A percentile compares a stretch with the other conserved stretches of the same genome.
phyloP scores from a whole-genome alignment of 106 monocot genomes.

The Cymbidium sinense region DNA sequence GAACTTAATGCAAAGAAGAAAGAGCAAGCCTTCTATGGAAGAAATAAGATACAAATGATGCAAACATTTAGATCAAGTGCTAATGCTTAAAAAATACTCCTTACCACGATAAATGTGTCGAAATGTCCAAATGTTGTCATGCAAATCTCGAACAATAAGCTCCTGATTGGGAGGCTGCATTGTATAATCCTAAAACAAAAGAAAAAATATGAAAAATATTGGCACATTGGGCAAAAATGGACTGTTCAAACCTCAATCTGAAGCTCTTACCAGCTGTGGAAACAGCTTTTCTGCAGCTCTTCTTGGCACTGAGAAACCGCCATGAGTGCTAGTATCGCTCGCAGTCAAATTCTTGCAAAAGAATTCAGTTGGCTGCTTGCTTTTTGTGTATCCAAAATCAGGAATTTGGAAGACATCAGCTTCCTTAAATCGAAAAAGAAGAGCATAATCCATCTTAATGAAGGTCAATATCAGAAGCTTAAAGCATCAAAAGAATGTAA shows the following conservation, averaged over 20 bases:
- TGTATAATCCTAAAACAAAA: slow-evolving; percentile 61
- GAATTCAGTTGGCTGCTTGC: slow-evolving; percentile 80
- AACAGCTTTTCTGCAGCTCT: slow-evolving; percentile 94
- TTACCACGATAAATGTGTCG: slow-evolving; percentile 92
- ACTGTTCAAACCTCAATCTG: neutral
- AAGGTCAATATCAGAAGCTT: neutral
- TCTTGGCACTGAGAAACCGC: slow-evolving; percentile 93
- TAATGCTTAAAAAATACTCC: slow-evolving; percentile 5
- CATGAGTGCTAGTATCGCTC: slow-evolving; percentile 98
- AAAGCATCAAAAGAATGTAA: neutral
- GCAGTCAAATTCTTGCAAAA: slow-evolving; percentile 94
- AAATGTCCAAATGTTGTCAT: slow-evolving; percentile 89
- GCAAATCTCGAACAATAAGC: slow-evolving; percentile 76
- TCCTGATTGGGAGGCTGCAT: slow-evolving; percentile 97
- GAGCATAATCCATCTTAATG: neutral
- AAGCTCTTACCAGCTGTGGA: slow-evolving; percentile 68
- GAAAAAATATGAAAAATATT: neutral
- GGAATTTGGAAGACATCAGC: slow-evolving; percentile 65
- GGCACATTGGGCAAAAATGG: neutral
- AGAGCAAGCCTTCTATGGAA: neutral
- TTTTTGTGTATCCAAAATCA: slow-evolving; percentile 61
- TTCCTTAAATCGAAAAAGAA: slow-evolving; percentile 41
- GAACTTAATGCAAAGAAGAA: neutral
- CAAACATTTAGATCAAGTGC: neutral
- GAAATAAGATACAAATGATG: neutral